Evolutionary conservation across 495 filamentous ascomycete genomes (phyloP).

Genomic region (Xylaria intraflava): DNA sequence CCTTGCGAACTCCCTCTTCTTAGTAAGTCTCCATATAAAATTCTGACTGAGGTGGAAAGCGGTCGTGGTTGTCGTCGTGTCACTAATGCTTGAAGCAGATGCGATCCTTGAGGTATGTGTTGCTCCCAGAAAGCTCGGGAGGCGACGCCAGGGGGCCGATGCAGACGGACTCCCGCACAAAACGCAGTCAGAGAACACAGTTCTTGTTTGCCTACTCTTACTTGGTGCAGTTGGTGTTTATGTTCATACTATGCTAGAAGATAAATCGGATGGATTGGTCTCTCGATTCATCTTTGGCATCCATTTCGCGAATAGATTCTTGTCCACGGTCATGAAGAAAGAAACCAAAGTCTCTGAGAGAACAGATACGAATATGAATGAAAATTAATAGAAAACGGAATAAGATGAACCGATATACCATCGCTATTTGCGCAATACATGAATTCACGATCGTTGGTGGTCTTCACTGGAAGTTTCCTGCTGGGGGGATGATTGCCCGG

Average conservation of each 20-base stretch:
- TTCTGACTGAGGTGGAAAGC: neutral
- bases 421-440: no score
- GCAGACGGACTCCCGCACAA: conserved; percentile 67
- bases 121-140: conserved; percentile 75
- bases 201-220: conserved; percentile 96
- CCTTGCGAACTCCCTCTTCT: conserved; percentile 87
- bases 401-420: no score
- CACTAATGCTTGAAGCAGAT: conserved; percentile 51
- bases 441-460: no score
- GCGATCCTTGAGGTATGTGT: conserved; percentile 88
- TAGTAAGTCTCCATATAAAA: conserved; percentile 51
- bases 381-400: neutral
- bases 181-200: conserved; percentile 84
- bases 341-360: no score
- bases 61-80: neutral
- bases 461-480: no score
- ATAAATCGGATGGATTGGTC: conserved; percentile 7
- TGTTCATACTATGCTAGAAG: conserved; percentile 72
- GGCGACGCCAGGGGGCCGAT: conserved; percentile 56
- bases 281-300: neutral
- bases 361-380: neutral
- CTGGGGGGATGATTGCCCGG: no score
- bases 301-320: neutral
- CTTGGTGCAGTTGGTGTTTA: conserved; percentile 85
- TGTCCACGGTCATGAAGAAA: neutral